A percentile compares a stretch with the other conserved stretches of the same genome.
Evolutionary conservation across 23 red algal species (phyloP).

Genomic region (Chondrus crispus): DNA sequence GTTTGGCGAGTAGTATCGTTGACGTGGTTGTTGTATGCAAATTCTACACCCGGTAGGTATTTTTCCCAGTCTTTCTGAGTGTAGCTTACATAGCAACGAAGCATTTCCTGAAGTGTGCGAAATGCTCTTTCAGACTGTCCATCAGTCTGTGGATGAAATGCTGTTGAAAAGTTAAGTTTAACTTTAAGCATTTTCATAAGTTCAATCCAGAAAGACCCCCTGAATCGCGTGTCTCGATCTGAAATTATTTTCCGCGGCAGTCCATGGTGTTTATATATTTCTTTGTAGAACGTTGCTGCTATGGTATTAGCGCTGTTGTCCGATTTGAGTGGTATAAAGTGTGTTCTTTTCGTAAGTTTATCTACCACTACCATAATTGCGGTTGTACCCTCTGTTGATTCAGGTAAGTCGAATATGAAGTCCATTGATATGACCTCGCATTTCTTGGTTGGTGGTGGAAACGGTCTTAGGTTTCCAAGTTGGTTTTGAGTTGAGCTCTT

Average conservation of each 20-base stretch:
- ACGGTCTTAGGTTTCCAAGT: neutral
- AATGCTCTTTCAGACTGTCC: conserved; percentile 27
- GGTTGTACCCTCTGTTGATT: neutral
- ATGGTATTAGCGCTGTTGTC: neutral
- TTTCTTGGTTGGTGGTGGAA: neutral
- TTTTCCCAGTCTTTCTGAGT: conserved; percentile 18
- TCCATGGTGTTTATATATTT: conserved; percentile 6
- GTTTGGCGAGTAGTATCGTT: conserved; percentile 3
- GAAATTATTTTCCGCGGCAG: conserved; percentile 1
- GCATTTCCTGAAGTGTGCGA: conserved; percentile 17
- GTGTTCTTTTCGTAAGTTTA: neutral
- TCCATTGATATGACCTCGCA: conserved; percentile 34
- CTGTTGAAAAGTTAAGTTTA: conserved; percentile 11
- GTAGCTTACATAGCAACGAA: conserved; percentile 11
- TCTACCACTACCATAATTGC: conserved; percentile 9
- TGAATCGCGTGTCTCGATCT: conserved; percentile 18
- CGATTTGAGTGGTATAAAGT: neutral
- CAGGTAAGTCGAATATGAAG: conserved; percentile 10
- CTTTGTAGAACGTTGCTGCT: neutral
- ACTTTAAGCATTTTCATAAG: neutral
- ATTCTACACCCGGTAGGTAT: conserved; percentile 22
- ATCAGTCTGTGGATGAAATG: conserved; percentile 40
- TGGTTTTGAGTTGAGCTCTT: conserved; percentile 12
- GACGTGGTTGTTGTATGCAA: conserved; percentile 11
- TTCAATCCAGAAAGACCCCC: neutral